Base-by-base conservation (phyloP, 2,329 filamentous ascomycete species). In the Trichoderma oligosporum region DNA sequence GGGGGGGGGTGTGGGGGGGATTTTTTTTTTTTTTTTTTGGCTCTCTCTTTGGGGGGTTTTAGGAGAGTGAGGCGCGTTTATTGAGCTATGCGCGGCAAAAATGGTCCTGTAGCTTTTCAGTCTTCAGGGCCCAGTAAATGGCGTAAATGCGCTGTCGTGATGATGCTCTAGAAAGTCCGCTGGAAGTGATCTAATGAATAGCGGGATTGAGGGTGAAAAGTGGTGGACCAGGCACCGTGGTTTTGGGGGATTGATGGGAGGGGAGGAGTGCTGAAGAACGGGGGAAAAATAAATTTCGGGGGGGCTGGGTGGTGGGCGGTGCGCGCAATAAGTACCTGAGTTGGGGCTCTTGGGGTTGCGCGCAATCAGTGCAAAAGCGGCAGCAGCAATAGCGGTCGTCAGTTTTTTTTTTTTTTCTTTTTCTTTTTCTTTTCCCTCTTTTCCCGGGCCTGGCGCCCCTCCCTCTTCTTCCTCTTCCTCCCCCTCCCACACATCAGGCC, bases 251-350 rank as follows among this genome's bases (percentile, higher is more conserved):
- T 54, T 62, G 63, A 60, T 55, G 61, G 61, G 61, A 63, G 61
- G 61, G 64, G 42, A 58, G 46, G 63, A 65, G 67, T 66, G 65
- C 65, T 68, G 68, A 62, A 67, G 64, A 62, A 62, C 54, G 62
- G 63, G 64, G 65, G 62, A 55, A 67, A 66, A 66, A 60, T 65
- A 62, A 66, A 56, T 61, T 64, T 57, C 61, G 67, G 61, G 66
- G 67, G 66, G 66, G 62, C 59, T 61, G 24, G 62, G 49, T 61
- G 64, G 70, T 67, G 70, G 70, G 68, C 58, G 70, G 63, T 69
- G 68, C 60, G 64, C 68, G 63, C 61, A 68, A 68, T 72, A 72
- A 70, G 70, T 72, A 72, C 66, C 64, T 67, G 63, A 49, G 56
- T 58, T 59, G 62, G 62, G 58, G 61, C 45, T 53, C 56, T 59